Base-by-base conservation (phyloP, 768 basidiomycete species). In the Lentinus brumalis region DNA sequence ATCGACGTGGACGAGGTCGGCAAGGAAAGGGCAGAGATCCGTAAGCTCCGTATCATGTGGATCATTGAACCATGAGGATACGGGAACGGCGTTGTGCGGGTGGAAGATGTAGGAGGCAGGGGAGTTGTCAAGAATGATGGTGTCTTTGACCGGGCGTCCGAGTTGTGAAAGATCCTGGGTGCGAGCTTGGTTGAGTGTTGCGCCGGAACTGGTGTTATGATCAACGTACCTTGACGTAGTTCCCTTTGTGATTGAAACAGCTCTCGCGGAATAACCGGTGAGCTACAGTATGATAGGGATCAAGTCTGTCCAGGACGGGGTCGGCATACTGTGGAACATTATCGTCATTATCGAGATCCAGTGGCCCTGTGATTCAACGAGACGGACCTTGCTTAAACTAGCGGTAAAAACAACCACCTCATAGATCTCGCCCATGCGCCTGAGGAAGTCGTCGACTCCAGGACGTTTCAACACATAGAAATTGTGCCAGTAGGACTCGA, bases 61-160 rank as follows among this genome's bases (percentile, higher is more conserved):
- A 76, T 95, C 95, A 74, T 98, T 98, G 80, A 99, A 99, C 97
- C 97, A 99, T 59, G 93, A 95, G 44, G 96, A 98, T 62, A 99
- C 96, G 14, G 97, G 97, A 4, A 98, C 96, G 42, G 97, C 97
- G 73, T 98, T 98, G 78, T 97, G 95, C 15, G 95, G 95, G 72
- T 99, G 96, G 83, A 99, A 99, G 61, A 98, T 96, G 76, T 98
- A 99, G 11, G 94, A 97, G 11, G 97, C 97, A 14, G 97, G 97
- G 30, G 96, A 98, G 75, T 98, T 99, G 78, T 98, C 97, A 68
- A 99, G 84, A 77, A 99, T 99, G 71, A 98, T 98, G 62, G 90
- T 94, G 70, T 96, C 94, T 49, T 86, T 83, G 66, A 97, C 93
- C 6, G 94, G 93, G 30, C 97, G 89, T 51, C 97, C 97, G 54